Base-by-base conservation (phyloP, 2,329 filamentous ascomycete species). In the Fusarium secorum region DNA sequence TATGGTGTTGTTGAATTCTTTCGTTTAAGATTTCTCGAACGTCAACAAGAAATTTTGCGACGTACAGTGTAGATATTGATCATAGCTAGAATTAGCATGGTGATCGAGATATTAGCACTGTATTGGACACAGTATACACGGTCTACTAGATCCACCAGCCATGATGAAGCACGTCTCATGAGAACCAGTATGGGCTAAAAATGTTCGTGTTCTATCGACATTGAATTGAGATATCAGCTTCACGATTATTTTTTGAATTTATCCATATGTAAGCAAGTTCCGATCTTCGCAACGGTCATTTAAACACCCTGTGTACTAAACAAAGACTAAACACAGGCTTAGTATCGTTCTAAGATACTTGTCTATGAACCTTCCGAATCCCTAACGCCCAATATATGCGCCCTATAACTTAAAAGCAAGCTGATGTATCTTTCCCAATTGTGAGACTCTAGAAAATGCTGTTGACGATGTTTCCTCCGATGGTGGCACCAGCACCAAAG, bases 401-500 rank as follows among this genome's bases (percentile, higher is more conserved):
- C 65, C 68, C 28, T 48, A 30, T 22, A 41, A 42, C 20, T 32
- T 13, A 41, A 65, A 53, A 56, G 22, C 20, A 58, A 53, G 45
- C 30, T n/a, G 60, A 51, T 32, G 38, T 32, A 30, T 32, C 42
- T n/a, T 46, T 28, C 10, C 11, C 13, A 28, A 20, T 17, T 11
- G 24, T 32, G 18, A 48, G 17, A 35, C 32, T 77, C 90, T 67
- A 97, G 81, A 97, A 96, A 75, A 97, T 97, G 70, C 91, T 90
- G 82, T 97, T 96, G 74, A 97, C 94, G 78, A 97, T 89, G 78
- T 97, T 96, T 74, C 91, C 89, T 78, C 95, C 95, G 71, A 97
- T 91, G 3, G 93, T 96, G 52, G 95, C 95, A 81, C 95, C 95
- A 51, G 95, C 95, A 80, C 95, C 95, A 76, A 97, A 97, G 74